Percentiles rank a stretch among this genome's conserved stretches.
Conservation (phyloP, 73 alveolate species). For the Diophrys sp. region DNA sequence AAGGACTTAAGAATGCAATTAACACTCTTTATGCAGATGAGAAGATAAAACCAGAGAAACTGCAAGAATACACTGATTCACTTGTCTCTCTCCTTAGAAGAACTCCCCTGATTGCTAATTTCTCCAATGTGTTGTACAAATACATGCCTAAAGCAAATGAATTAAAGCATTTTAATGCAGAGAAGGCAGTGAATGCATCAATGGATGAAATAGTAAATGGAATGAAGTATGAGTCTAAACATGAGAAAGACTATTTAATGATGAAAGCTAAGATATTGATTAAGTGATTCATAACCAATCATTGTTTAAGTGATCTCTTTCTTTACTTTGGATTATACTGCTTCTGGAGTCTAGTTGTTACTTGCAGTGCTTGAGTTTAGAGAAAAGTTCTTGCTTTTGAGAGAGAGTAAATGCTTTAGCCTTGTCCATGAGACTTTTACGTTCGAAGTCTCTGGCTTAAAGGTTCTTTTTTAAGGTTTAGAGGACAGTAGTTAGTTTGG, state of each 20-base stretch:
- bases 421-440: too few relatives aligned
- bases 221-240: neutral
- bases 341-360: too few relatives aligned
- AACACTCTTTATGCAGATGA: conserved; percentile 44
- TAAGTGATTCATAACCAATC: too few relatives aligned
- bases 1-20: conserved; percentile 20
- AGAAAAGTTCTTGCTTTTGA: too few relatives aligned
- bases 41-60: conserved; percentile 47
- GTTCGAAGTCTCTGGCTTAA: too few relatives aligned
- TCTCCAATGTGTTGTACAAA: conserved; percentile 17
- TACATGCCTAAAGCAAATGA: conserved; percentile 53
- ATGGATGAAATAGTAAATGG: neutral
- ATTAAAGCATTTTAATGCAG: conserved; percentile 50
- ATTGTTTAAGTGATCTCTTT: too few relatives aligned
- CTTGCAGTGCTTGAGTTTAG: too few relatives aligned
- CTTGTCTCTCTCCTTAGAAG: conserved; percentile 25
- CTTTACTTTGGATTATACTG: too few relatives aligned
- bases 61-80: conserved; percentile 38
- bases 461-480: too few relatives aligned
- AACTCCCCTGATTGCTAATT: conserved; percentile 37
- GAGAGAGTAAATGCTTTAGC: too few relatives aligned
- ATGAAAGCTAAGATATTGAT: neutral
- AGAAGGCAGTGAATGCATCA: conserved; percentile 4
- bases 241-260: neutral
- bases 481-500: too few relatives aligned